These are phyloP conservation scores for Tephrocybe rancida DNA, from an alignment of 768 basidiomycete species.

Conservation along the genomic window DNA sequence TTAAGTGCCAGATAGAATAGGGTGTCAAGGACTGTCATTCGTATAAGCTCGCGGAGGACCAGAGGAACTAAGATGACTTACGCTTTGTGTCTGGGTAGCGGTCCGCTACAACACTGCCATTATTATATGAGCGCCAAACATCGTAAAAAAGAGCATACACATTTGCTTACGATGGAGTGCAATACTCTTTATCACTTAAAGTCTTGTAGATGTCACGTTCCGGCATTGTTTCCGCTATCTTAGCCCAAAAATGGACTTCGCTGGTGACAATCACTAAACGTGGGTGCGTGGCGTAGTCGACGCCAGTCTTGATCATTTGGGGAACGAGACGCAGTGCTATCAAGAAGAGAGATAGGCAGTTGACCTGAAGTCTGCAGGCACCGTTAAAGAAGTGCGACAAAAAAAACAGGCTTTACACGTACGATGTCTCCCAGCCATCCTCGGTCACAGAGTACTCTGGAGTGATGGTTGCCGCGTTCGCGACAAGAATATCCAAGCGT, in stretches of 20 bases:
- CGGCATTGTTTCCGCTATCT: conserved; percentile 24
- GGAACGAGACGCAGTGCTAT: conserved; percentile 47
- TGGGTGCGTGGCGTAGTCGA: conserved; percentile 29
- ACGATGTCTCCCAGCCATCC: conserved; percentile 53
- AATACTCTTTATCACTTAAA: conserved; percentile 33
- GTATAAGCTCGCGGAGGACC: not conserved
- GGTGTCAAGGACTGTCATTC: conserved; percentile 37
- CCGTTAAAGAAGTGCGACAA: not conserved
- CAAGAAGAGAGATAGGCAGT: conserved; percentile 42
- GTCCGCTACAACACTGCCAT: not conserved
- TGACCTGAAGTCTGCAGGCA: conserved; percentile 47
- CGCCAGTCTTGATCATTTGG: conserved; percentile 37
- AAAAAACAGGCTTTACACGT: not conserved
- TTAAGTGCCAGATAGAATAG: conserved; percentile 38
- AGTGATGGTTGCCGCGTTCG: conserved; percentile 38
- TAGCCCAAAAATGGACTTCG: conserved; percentile 36
- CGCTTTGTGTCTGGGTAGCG: conserved; percentile 39
- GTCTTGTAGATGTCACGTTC: conserved; percentile 16
- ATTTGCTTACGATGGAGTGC: conserved; percentile 7
- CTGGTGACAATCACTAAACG: conserved; percentile 46
- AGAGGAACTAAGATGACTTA: conserved; percentile 6
- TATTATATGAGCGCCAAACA: conserved; percentile 20
- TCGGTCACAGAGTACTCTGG: conserved; percentile 24
- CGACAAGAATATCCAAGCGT: conserved; percentile 45
- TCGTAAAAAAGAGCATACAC: too few relatives aligned